Percentiles rank a stretch among this genome's conserved stretches.
These are phyloP conservation scores for Monosporascus sp. DNA, from an alignment of 2,329 filamentous ascomycete species.

Conservation along the genomic window DNA sequence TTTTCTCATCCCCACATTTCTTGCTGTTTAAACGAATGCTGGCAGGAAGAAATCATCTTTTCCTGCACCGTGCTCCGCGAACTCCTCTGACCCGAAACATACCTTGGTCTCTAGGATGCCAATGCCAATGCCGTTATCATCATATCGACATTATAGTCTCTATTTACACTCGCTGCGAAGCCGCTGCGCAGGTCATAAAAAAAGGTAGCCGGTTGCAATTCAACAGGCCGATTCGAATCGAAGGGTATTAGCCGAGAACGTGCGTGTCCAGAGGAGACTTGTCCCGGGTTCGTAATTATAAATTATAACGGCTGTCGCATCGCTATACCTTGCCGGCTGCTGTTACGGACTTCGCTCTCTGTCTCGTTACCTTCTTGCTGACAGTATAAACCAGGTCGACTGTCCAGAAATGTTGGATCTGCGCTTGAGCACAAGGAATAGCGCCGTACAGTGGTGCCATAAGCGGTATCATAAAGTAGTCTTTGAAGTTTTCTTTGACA, in stretches of 20 bases:
- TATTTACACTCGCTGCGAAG: conserved; percentile 42
- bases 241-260: conserved; percentile 23
- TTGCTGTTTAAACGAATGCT: conserved; percentile 41
- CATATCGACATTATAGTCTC: conserved; percentile 45
- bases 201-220: conserved; percentile 23
- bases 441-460: conserved; percentile 64
- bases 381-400: conserved; percentile 65
- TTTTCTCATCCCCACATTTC: conserved; percentile 11
- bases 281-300: conserved; percentile 12
- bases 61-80: conserved; percentile 39
- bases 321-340: conserved; percentile 41
- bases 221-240: conserved; percentile 17
- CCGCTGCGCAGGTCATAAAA: conserved; percentile 26
- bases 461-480: conserved; percentile 61
- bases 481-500: conserved; percentile 50
- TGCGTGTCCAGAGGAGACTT: conserved; percentile 5
- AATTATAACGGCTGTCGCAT: conserved; percentile 6
- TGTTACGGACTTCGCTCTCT: conserved; percentile 40
- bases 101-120: conserved; percentile 41
- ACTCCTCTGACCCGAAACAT: conserved; percentile 39
- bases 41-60: conserved; percentile 30
- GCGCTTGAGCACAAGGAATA: conserved; percentile 62
- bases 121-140: conserved; percentile 43
- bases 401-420: conserved; percentile 66
- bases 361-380: conserved; percentile 60